phyloP scores from a whole-genome alignment of 23 red algal species.

The Gracilaria domingensis region DNA sequence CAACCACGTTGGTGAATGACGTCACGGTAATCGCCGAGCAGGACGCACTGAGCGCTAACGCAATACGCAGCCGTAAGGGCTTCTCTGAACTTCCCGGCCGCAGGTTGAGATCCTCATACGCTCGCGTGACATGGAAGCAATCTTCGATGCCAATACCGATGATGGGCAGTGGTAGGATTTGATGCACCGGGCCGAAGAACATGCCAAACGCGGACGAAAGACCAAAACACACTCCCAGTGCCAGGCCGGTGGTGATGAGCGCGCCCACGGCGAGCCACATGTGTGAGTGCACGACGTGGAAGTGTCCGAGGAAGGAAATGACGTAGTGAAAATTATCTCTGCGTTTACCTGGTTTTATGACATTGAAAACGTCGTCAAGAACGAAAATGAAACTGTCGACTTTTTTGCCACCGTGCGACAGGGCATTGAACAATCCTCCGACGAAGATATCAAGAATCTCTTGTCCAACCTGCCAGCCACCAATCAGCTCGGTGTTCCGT shows the following conservation, averaged over 20 bases:
- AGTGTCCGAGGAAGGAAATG: constrained; percentile 69
- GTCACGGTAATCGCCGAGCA: constrained; percentile 72
- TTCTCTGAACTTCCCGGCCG: background rate
- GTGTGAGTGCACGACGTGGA: constrained; percentile 77
- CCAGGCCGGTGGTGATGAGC: constrained; percentile 61
- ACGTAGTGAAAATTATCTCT: constrained; percentile 64
- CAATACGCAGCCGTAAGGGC: constrained; percentile 32
- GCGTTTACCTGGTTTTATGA: constrained; percentile 10
- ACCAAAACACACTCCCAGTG: constrained; percentile 65
- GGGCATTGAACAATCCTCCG: no score
- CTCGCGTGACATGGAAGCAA: constrained; percentile 68
- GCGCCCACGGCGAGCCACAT: constrained; percentile 50
- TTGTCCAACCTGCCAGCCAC: no score
- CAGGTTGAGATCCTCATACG: constrained; percentile 48
- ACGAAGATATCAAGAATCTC: no score
- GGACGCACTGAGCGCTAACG: constrained; percentile 60
- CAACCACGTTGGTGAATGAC: constrained; percentile 64
- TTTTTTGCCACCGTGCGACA: no score
- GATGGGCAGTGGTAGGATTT: constrained; percentile 72
- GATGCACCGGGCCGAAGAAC: constrained; percentile 80
- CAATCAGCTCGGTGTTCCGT: no score
- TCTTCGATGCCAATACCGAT: constrained; percentile 83
- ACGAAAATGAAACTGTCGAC: no score
- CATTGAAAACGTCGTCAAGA: constrained; percentile 27
- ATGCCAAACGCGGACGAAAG: constrained; percentile 62